phyloP scores from a whole-genome alignment of 805 yeast genomes.

The Yarrowia bubula region DNA sequence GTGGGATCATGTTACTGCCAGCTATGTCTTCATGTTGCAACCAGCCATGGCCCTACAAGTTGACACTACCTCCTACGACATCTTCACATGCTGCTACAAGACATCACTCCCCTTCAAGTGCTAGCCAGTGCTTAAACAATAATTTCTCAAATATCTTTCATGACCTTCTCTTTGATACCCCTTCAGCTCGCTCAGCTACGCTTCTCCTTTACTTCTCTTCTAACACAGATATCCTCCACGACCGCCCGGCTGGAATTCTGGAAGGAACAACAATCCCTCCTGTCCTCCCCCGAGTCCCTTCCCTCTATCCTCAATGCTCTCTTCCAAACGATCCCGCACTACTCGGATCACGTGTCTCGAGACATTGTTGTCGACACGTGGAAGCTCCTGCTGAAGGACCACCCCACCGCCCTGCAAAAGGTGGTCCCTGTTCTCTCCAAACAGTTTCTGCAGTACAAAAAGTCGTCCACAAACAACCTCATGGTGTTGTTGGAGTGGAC shows the following conservation, averaged over 20 bases:
- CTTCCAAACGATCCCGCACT: conserved; percentile 11
- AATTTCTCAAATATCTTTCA: no score
- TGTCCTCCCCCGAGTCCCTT: not conserved
- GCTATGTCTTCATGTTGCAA: no score
- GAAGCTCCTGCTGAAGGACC: not conserved
- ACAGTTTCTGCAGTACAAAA: not conserved
- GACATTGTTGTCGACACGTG: conserved; percentile 11
- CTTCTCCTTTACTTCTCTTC: not conserved
- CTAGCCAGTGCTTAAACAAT: no score
- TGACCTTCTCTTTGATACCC: no score
- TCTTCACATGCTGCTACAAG: no score
- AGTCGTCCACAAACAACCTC: conserved; percentile 1
- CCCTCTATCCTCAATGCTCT: conserved; percentile 3
- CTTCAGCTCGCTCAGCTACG: not conserved
- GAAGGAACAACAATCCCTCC: not conserved
- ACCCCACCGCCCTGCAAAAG: not conserved
- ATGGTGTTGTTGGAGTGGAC: conserved; percentile 22
- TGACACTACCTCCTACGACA: no score
- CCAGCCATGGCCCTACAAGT: no score
- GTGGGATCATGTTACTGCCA: no score
- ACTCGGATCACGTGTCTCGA: conserved; percentile 15
- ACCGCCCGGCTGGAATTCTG: conserved; percentile 14
- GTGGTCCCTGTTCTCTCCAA: conserved; percentile 7
- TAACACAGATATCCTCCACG: conserved; percentile 22
- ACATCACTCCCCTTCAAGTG: no score